These are phyloP conservation scores for Colletotrichum eleusines DNA, from an alignment of 2,329 filamentous ascomycete genomes.

Conservation along the genomic window DNA sequence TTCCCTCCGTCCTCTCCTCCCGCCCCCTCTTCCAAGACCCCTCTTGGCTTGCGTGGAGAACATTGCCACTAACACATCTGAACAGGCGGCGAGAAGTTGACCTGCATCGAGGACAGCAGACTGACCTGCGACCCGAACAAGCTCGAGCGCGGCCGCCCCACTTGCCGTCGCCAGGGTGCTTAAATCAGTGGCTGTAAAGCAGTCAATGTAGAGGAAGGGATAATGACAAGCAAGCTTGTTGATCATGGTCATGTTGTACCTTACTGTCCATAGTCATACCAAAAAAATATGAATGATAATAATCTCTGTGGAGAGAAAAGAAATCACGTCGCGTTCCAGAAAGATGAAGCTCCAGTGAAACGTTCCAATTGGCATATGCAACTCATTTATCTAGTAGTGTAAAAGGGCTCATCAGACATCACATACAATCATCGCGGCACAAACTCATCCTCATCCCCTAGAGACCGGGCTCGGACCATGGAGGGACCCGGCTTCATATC, in stretches of 20 bases:
- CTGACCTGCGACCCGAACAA: constrained; percentile 47
- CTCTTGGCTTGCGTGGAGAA: too few relatives aligned
- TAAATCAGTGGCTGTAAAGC: background rate
- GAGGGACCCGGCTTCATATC: constrained; percentile 74
- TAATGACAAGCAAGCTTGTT: background rate
- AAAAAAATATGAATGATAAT: background rate
- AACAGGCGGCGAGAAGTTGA: constrained; percentile 45
- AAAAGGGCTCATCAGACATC: background rate
- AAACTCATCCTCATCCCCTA: constrained; percentile 44
- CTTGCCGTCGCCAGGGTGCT: constrained; percentile 44
- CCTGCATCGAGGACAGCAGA: constrained; percentile 47
- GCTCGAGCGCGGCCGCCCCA: constrained; percentile 47
- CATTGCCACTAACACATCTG: background rate
- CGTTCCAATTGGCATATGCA: background rate
- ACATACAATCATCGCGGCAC: constrained; percentile 41
- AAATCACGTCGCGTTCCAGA: background rate
- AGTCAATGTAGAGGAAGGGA: background rate
- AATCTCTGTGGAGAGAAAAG: background rate
- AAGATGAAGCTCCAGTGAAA: background rate
- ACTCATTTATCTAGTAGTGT: background rate
- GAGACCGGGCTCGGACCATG: constrained; percentile 50
- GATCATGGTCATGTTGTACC: background rate
- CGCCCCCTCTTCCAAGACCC: too few relatives aligned
- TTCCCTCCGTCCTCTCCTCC: background rate
- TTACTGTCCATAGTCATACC: background rate